phyloP scores from a whole-genome alignment of 106 monocot genomes.

The Agapanthus africanus region DNA sequence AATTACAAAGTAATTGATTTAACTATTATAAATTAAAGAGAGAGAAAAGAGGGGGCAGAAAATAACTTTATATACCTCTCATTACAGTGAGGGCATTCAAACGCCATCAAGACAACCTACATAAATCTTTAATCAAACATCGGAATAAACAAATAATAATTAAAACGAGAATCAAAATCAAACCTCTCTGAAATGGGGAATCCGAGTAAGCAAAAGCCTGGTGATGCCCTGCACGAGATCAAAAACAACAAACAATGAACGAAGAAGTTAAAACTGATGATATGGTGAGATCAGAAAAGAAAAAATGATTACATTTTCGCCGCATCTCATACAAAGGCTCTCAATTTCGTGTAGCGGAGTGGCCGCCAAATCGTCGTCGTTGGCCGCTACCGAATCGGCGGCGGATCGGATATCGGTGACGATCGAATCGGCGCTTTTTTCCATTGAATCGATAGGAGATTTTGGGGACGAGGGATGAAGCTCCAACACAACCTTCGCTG shows the following conservation, averaged over 20 bases:
- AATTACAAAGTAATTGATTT: neutral
- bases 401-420: slow-evolving; percentile 40
- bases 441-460: slow-evolving; percentile 14
- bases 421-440: slow-evolving; percentile 11
- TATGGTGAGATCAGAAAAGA: neutral
- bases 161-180: neutral
- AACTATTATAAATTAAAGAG: neutral
- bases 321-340: slow-evolving; percentile 99
- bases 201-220: slow-evolving; percentile 77
- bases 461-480: neutral
- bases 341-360: slow-evolving; percentile 67
- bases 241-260: neutral
- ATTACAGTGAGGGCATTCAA: slow-evolving; percentile 88
- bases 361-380: slow-evolving; percentile 31
- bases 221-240: slow-evolving; percentile 62
- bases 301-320: slow-evolving; percentile 56
- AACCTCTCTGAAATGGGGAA: slow-evolving; percentile 95
- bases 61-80: slow-evolving; percentile 47
- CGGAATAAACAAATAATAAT: neutral
- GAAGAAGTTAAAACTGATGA: neutral
- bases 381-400: slow-evolving; percentile 31
- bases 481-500: no score
- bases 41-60: neutral
- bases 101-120: slow-evolving; percentile 90
- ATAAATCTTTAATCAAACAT: neutral